Evolutionary conservation across 1,139 yeast species (phyloP), one percentile per base, ranked within the genome.

Genomic region (Geotrichum europaeum): DNA sequence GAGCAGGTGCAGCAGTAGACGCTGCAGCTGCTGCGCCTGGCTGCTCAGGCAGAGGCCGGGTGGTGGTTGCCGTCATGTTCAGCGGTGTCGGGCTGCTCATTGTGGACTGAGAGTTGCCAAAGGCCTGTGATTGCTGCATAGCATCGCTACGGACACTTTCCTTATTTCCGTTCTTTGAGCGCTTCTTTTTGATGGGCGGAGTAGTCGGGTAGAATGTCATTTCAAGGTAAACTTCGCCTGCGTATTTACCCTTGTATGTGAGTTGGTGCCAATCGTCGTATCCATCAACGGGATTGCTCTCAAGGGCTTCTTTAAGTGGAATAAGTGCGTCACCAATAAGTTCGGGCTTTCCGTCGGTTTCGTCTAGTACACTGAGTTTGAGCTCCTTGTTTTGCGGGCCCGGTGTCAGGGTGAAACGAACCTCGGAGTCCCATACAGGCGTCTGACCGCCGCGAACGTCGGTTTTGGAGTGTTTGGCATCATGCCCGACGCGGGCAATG

Each of bases 381-480:
- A 94, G 73, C 0, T 79, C 65, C 1, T 91, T 88, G 61, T 70
- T 70, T 50, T 74, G 76, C 12, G 68, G 64, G 13, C 69, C 70
- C 32, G 68, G 69, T 49, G 79, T 81, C 32, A 88, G 79, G 53
- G 86, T 87, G 73, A 88, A 90, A 66, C 94, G 78, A 55, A 86
- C 79, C 67, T 89, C 92, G 66, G 85, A 86, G 64, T 89, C 87
- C 89, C 96, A 91, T 53, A 80, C 83, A 0, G 97, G 97, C 1
- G 89, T 87, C 71, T 91, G 97, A 1, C 97, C 97, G 1, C 96
- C 97, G 66, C 97, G 76, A 65, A 82, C 81, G 63, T 87, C 84
- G 0, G 89, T 78, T 32, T 84, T 84, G 0, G 96, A 89, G 66
- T 87, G 83, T 66, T 86, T 82, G 25, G 95, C 94, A 63, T 82